Evolutionary conservation across 129 eudicot species (phyloP).

Genomic region (Saposhnikovia divaricata): DNA sequence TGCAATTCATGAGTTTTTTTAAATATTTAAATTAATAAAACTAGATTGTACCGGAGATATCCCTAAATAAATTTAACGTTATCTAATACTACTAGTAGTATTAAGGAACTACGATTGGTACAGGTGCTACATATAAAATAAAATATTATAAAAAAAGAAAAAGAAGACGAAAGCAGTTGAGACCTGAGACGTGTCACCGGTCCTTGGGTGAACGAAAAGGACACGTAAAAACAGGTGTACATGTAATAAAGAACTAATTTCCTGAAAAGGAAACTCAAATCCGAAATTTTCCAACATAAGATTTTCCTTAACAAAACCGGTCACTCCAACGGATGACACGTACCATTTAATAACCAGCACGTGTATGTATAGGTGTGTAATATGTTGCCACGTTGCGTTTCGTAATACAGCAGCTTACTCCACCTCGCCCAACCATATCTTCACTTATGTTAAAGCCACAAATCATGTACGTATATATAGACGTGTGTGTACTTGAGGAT

Average conservation of each 20-base stretch:
- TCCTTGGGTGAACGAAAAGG: too few species aligned
- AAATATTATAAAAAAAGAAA: too few species aligned
- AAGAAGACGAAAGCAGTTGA: too few species aligned
- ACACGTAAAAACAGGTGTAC: background rate
- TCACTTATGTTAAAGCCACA: background rate
- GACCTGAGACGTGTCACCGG: too few species aligned
- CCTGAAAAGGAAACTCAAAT: background rate
- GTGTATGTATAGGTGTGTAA: background rate
- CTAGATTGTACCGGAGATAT: too few species aligned
- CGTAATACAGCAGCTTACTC: background rate
- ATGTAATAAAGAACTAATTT: background rate
- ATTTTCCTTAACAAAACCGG: background rate
- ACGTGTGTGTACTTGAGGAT: background rate
- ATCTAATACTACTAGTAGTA: too few species aligned
- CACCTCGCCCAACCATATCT: background rate
- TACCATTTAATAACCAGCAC: background rate
- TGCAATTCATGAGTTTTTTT: too few species aligned
- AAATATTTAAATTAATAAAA: too few species aligned
- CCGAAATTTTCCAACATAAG: background rate
- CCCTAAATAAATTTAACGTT: too few species aligned
- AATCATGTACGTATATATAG: background rate
- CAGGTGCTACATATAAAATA: too few species aligned
- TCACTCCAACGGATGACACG: background rate
- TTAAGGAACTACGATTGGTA: too few species aligned
- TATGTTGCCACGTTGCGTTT: background rate